These are phyloP conservation scores for Omphalea diandra DNA, from an alignment of 441 rosid species.

Conservation along the genomic window DNA sequence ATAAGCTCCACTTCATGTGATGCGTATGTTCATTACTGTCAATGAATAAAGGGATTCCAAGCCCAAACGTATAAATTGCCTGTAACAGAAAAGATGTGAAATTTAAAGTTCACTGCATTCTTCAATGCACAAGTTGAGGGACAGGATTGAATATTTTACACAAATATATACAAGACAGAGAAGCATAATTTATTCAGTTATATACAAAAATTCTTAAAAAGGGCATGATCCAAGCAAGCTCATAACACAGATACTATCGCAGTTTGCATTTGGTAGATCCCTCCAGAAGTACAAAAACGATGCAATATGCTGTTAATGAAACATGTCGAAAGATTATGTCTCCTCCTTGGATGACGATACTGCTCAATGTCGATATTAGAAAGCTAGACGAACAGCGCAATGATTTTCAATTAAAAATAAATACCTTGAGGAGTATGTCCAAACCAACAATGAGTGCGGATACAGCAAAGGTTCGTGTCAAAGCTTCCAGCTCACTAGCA, in stretches of 20 bases:
- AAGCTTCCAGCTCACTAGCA: constrained; percentile 71
- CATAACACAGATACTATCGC: neutral
- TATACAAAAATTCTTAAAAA: too few species aligned
- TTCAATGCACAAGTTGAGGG: too few species aligned
- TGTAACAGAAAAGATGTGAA: constrained; percentile 34
- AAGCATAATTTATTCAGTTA: neutral
- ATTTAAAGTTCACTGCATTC: too few species aligned
- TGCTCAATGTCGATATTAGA: constrained; percentile 3
- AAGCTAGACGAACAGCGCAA: constrained; percentile 2
- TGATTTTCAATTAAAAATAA: neutral
- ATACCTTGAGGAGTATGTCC: constrained; percentile 88
- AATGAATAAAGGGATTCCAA: constrained; percentile 78
- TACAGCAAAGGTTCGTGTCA: constrained; percentile 70
- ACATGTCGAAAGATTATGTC: neutral
- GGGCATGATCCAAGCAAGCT: neutral
- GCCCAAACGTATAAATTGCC: constrained; percentile 70
- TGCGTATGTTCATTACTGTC: constrained; percentile 49
- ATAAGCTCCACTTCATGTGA: constrained; percentile 70
- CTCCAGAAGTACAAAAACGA: neutral
- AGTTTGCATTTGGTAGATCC: neutral
- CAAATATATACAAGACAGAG: too few species aligned
- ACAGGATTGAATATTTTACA: too few species aligned
- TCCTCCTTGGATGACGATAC: neutral
- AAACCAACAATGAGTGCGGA: constrained; percentile 67
- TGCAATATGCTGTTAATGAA: neutral